These are phyloP conservation scores for Pseudogymnoascus sp. DNA, from an alignment of 2,329 filamentous ascomycete species.

Conservation along the genomic window DNA sequence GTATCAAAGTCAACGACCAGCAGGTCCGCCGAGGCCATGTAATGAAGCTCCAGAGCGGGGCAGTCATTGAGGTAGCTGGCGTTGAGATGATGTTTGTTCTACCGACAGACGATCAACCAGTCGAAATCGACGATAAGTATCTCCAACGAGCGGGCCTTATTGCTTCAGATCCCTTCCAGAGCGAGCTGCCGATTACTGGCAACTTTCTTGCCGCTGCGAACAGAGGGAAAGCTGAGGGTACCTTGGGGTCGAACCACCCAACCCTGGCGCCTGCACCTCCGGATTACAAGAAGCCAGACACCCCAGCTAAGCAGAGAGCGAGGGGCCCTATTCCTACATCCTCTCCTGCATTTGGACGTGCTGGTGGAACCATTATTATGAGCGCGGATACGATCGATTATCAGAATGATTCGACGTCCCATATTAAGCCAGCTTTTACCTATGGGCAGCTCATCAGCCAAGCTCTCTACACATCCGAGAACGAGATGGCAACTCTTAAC, in stretches of 20 bases:
- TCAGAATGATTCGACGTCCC: slow-evolving; percentile 73
- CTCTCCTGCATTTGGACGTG: slow-evolving; percentile 21
- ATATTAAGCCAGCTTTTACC: slow-evolving; percentile 91
- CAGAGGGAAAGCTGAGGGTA: slow-evolving; percentile 22
- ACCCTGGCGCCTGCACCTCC: slow-evolving; percentile 49
- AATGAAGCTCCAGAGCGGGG: slow-evolving; percentile 67
- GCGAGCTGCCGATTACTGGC: slow-evolving; percentile 10
- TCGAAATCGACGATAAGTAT: slow-evolving; percentile 60
- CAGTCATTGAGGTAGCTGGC: slow-evolving; percentile 83
- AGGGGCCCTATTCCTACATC: slow-evolving; percentile 17
- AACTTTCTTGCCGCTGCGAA: background rate
- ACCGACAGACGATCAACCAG: slow-evolving; percentile 59
- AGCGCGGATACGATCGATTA: slow-evolving; percentile 55
- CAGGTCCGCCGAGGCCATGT: slow-evolving; percentile 56
- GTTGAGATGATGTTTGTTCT: slow-evolving; percentile 99
- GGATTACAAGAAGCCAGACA: slow-evolving; percentile 52
- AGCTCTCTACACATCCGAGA: slow-evolving; percentile 77
- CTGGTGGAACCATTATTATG: slow-evolving; percentile 36
- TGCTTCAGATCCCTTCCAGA: slow-evolving; percentile 18
- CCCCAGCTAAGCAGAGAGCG: slow-evolving; percentile 33
- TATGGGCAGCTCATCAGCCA: slow-evolving; percentile 97
- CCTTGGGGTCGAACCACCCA: background rate
- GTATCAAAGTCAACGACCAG: slow-evolving; percentile 71
- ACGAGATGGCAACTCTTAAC: slow-evolving; percentile 82
- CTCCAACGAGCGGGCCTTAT: slow-evolving; percentile 57